phyloP scores from a whole-genome alignment of 306 rosid genomes.

The Cicer bijugum region DNA sequence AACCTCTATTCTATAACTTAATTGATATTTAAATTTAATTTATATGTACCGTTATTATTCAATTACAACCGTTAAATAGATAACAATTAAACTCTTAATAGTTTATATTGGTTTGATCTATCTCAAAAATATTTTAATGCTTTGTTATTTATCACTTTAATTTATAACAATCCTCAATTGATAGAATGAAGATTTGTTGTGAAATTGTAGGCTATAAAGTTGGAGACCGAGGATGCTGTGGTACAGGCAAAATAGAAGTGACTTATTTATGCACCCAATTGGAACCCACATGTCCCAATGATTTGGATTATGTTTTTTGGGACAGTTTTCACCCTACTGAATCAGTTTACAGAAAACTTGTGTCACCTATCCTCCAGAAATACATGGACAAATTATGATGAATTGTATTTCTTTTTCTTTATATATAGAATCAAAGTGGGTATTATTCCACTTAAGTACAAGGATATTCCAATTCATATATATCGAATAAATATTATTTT shows the following conservation, averaged over 20 bases:
- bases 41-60: too few relatives aligned
- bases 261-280: constrained; percentile 53
- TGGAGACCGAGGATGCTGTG: constrained; percentile 61
- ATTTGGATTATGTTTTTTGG: constrained; percentile 58
- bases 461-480: too few relatives aligned
- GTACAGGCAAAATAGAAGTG: constrained; percentile 64
- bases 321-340: constrained; percentile 76
- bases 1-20: too few relatives aligned
- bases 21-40: too few relatives aligned
- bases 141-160: too few relatives aligned
- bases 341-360: constrained; percentile 36
- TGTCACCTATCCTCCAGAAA: constrained; percentile 41
- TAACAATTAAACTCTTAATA: too few relatives aligned
- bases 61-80: too few relatives aligned
- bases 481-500: too few relatives aligned
- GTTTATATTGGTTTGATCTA: too few relatives aligned
- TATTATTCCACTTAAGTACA: too few relatives aligned
- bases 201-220: constrained; percentile 34
- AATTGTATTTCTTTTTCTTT: neutral
- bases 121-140: too few relatives aligned
- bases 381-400: constrained; percentile 24
- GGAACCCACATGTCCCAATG: constrained; percentile 46
- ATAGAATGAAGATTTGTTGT: neutral
- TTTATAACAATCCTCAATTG: neutral
- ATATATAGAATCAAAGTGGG: too few relatives aligned